Evolutionary conservation across 768 basidiomycete species (phyloP).

Genomic region (Kwoniella europaea): DNA sequence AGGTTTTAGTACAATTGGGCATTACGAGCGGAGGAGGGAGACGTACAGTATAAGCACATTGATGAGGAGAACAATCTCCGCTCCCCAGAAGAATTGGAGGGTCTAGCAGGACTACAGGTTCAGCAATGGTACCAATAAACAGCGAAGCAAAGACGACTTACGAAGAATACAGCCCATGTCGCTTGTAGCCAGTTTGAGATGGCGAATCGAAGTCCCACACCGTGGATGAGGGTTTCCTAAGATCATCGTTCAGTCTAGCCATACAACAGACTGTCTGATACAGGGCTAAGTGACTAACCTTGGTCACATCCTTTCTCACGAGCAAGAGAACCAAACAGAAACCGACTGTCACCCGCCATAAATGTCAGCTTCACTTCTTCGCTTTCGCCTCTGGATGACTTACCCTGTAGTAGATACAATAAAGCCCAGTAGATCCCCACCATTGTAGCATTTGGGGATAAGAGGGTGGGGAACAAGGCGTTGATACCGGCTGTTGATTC

Average conservation of each 20-base stretch:
- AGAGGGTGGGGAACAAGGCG: constrained; percentile 59
- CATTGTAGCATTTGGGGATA: constrained; percentile 67
- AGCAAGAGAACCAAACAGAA: constrained; percentile 80
- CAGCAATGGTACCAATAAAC: background rate
- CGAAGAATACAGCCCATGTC: constrained; percentile 78
- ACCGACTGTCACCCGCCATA: constrained; percentile 63
- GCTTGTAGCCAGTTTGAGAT: constrained; percentile 80
- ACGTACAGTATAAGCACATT: constrained; percentile 68
- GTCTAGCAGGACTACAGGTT: constrained; percentile 60
- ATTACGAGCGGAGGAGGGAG: background rate
- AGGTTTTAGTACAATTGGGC: background rate
- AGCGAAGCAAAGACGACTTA: constrained; percentile 48
- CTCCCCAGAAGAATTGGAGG: constrained; percentile 74
- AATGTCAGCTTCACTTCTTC: too few relatives aligned
- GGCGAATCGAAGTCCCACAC: constrained; percentile 78
- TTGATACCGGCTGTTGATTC: constrained; percentile 45
- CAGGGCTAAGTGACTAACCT: constrained; percentile 61
- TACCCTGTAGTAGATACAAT: constrained; percentile 52
- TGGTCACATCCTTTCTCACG: constrained; percentile 76
- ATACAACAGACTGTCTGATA: too few relatives aligned
- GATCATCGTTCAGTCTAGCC: background rate
- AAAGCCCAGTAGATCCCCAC: constrained; percentile 58
- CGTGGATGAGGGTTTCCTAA: constrained; percentile 72
- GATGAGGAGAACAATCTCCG: constrained; percentile 75
- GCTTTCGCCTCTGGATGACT: constrained; percentile 46